Evolutionary conservation across 306 rosid genomes (phyloP), one percentile per base, ranked within the genome.

Genomic region (Medicago arabica): DNA sequence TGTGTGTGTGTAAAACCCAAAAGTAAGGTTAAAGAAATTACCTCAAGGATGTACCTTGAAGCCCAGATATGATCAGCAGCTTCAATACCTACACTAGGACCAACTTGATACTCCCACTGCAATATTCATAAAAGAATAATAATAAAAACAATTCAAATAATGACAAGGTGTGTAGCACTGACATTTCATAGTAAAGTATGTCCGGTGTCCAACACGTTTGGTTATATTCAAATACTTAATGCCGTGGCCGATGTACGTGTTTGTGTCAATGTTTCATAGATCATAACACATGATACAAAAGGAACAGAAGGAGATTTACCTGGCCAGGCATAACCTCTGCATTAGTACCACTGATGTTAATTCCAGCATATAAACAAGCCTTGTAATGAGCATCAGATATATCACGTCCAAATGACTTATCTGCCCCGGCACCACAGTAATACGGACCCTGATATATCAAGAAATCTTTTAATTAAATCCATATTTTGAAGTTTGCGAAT

Each of bases 241-340:
- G 63, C 4, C 15, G n/a, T 57, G 28, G 23, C 25, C 3, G 4
- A 11, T 2, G 34, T 58, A 3, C 21, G 7, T 55, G 62, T 55
- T 14, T 9, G 62, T 55, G 62, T 55, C 34, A 5, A 58, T 58
- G 34, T 0, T 23, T 57, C 8, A 57, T 1, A 57, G 15, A 77
- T 68, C 71, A 36, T 74, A 54, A 80, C 71, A 39, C 59, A 67
- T 41, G 66, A 21, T 62, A 50, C 71, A 78, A 64, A 63, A 57
- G 80, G 69, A 69, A 41, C 17, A 17, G 18, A 39, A 49, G 77
- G 81, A 80, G 43, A 46, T 79, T 81, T 81, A 96, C 99, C 98
- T 96, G 99, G 69, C 99, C 99, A 68, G 99, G 99, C 99, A 96
- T 96, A 74, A 96, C 99, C 83, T 96, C 99, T 65, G 97, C 98